Evolutionary conservation across 306 rosid species (phyloP).

Genomic region (Coriaria nepalensis): DNA sequence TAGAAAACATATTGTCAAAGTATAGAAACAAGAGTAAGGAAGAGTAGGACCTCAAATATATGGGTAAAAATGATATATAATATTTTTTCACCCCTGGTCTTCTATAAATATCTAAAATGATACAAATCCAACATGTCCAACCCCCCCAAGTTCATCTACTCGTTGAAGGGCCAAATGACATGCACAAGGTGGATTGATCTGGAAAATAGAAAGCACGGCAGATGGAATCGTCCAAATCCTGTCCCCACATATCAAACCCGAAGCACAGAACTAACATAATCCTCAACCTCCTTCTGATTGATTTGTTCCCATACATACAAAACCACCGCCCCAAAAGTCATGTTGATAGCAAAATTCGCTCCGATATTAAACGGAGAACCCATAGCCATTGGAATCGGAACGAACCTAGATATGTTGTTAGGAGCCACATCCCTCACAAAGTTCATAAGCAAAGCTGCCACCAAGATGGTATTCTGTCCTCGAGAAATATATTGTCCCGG

Average conservation of each 20-base stretch:
- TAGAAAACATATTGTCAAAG: too few species aligned
- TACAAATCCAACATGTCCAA: constrained; percentile 3
- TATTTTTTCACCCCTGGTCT: too few species aligned
- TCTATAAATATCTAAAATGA: too few species aligned
- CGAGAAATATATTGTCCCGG: constrained; percentile 57
- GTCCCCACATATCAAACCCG: constrained; percentile 19
- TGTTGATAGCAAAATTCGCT: constrained; percentile 13
- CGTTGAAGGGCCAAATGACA: neutral
- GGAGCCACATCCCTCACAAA: constrained; percentile 57
- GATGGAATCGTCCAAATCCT: constrained; percentile 16
- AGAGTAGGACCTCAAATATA: too few species aligned
- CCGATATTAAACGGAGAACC: constrained; percentile 15
- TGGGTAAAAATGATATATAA: too few species aligned
- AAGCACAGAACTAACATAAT: constrained; percentile 10
- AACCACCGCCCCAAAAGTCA: constrained; percentile 11
- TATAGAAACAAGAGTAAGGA: too few species aligned
- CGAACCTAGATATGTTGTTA: constrained; percentile 41
- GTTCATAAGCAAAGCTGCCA: constrained; percentile 53
- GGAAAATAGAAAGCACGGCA: constrained; percentile 7
- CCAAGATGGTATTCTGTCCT: constrained; percentile 78
- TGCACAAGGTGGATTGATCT: constrained; percentile 16
- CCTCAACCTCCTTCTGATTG: constrained; percentile 9
- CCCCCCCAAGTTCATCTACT: neutral
- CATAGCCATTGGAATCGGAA: constrained; percentile 93
- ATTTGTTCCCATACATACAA: constrained; percentile 15